A percentile compares a stretch with the other conserved stretches of the same genome.
phyloP scores from a whole-genome alignment of 208 protist species.

The Porcisia deanei region DNA sequence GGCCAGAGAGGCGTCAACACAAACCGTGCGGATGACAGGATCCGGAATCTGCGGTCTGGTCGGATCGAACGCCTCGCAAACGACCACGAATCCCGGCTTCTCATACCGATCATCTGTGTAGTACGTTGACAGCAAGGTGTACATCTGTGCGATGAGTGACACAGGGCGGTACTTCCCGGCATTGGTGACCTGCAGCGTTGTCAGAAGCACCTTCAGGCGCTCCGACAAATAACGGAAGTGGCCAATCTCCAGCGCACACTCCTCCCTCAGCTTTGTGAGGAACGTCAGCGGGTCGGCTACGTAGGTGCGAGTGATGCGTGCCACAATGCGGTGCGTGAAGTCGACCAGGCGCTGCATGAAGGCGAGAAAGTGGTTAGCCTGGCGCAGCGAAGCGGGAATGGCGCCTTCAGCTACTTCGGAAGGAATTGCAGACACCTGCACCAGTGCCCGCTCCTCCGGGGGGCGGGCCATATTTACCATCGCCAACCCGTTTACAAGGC shows the following conservation, averaged over 20 bases:
- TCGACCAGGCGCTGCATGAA: constrained; percentile 95
- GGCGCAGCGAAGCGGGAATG: constrained; percentile 96
- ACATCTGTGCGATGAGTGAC: constrained; percentile 94
- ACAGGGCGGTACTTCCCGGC: constrained; percentile 93
- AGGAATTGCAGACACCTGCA: constrained; percentile 57
- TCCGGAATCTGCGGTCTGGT: constrained; percentile 87
- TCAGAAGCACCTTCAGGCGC: constrained; percentile 94
- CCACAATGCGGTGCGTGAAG: constrained; percentile 92
- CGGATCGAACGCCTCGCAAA: constrained; percentile 97
- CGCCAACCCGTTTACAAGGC: constrained; percentile 92
- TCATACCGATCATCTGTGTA: constrained; percentile 90
- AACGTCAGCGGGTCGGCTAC: constrained; percentile 89
- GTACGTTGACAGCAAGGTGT: constrained; percentile 94
- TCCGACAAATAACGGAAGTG: constrained; percentile 88
- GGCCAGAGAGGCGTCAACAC: constrained; percentile 97
- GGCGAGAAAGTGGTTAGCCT: constrained; percentile 95
- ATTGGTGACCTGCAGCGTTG: constrained; percentile 96
- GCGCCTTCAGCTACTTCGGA: constrained; percentile 90
- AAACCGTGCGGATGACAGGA: constrained; percentile 91
- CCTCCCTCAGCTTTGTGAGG: constrained; percentile 87
- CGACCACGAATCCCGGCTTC: constrained; percentile 90
- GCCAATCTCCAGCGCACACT: constrained; percentile 83
- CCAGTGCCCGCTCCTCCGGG: constrained; percentile 32
- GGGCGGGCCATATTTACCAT: constrained; percentile 69
- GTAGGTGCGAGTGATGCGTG: constrained; percentile 86